A percentile compares a stretch with the other conserved stretches of the same genome.
phyloP scores from a whole-genome alignment of 352 stramenopile genomes.

The Phytopythium aichiense region DNA sequence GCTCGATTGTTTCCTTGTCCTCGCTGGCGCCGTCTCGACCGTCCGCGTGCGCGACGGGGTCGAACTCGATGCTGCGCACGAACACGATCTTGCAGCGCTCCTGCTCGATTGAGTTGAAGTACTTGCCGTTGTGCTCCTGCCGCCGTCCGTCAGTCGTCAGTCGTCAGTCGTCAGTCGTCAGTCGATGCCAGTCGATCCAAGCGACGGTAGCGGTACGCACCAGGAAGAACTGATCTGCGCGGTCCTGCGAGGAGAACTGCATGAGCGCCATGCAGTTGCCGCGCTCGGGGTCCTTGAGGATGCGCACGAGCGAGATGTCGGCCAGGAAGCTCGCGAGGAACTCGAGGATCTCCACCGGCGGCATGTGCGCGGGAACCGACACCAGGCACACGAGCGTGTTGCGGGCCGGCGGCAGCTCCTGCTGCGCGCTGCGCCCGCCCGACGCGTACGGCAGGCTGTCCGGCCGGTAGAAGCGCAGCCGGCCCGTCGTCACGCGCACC shows the following conservation, averaged over 20 bases:
- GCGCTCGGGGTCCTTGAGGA: slow-evolving; percentile 77
- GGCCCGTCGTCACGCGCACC: slow-evolving; percentile 70
- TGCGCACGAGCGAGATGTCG: slow-evolving; percentile 72
- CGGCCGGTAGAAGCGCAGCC: slow-evolving; percentile 78
- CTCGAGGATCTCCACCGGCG: slow-evolving; percentile 79
- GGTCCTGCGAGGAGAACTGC: slow-evolving; percentile 74
- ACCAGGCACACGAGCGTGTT: slow-evolving; percentile 80
- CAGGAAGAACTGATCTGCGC: slow-evolving; percentile 79
- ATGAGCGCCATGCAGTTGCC: slow-evolving; percentile 86
- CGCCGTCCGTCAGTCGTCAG: neutral
- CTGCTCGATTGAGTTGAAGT: slow-evolving; percentile 91
- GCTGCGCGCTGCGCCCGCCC: slow-evolving; percentile 10
- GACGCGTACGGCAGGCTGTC: slow-evolving; percentile 45
- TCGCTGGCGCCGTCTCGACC: neutral
- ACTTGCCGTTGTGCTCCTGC: slow-evolving; percentile 84
- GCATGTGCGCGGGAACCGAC: slow-evolving; percentile 82
- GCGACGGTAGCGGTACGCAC: slow-evolving; percentile 10
- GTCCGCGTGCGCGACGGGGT: slow-evolving; percentile 23
- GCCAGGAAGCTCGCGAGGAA: slow-evolving; percentile 72
- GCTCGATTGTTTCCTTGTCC: slow-evolving; percentile 17
- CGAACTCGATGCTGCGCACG: slow-evolving; percentile 86
- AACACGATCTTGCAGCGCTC: slow-evolving; percentile 90
- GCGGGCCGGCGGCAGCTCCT: slow-evolving; percentile 56
- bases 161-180: neutral
- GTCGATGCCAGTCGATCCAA: neutral